Base-by-base conservation (phyloP, 768 basidiomycete genomes). In the Xanthoconium purpureum region DNA sequence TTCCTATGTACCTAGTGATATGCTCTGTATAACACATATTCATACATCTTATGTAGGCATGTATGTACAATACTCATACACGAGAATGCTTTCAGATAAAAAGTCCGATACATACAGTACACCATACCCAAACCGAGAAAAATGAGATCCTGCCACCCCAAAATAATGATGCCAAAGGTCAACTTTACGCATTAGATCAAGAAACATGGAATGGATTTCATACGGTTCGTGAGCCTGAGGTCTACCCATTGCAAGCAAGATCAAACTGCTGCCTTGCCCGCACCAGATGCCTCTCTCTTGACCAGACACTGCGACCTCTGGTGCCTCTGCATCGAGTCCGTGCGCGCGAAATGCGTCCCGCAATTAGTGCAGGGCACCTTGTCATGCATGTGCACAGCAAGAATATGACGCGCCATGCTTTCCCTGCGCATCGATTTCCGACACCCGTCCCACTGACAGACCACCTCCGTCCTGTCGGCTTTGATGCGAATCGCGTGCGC, bases 321-420 rank as follows among this genome's bases (percentile, higher is more conserved):
- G 50, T 69, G 68, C 20, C 68, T 66, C 51, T 62, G 60, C 53
- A 69, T 12, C 14, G 68, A 69, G 39, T 69, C 68, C 11, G 8
- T 28, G 8, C 68, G 65, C 13, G 70, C 68, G 24, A 71, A 69
- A 28, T 12, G 17, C 29, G 50, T 51, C 11, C 50, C 44, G 33
- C 70, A 70, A 18, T 12, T n/a, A 1, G 50, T 18, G 28, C 70
- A 70, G 7, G 15, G 14, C 7, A 55, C 64, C 47, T 58, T 70
- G 50, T 66, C 49, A 43, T 35, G 40, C 45, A 68, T 35, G 17
- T 70, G 70, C 1, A 72, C 59, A 0, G 63, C 40, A 10, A 68
- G 55, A 15, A 70, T 36, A 11, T 72, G 68, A 0, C 70, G 68
- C 0, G 60, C 4, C 2, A 70, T 60, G 49, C 68, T 72, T 18